Percentiles rank a stretch among this genome's conserved stretches.
Evolutionary conservation across 805 yeast species (phyloP).

Genomic region (Tetrapisispora fleetii): DNA sequence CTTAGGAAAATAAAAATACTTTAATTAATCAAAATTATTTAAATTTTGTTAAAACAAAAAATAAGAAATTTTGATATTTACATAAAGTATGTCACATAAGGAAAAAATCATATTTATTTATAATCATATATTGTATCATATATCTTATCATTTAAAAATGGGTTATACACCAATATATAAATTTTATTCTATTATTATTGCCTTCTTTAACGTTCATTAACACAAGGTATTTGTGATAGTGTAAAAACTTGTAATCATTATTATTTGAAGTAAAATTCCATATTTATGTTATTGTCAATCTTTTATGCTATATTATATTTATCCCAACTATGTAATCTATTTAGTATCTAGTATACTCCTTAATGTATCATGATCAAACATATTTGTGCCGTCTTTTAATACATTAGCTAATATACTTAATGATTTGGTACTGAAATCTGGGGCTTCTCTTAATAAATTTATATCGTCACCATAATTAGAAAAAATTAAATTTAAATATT

Average conservation of each 20-base stretch:
- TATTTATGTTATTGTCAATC: background rate
- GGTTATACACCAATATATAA: no score
- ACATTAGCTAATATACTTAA: slow-evolving; percentile 47
- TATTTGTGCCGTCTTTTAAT: slow-evolving; percentile 47
- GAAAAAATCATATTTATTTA: background rate
- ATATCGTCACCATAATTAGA: slow-evolving; percentile 51
- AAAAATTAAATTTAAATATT: slow-evolving; percentile 47
- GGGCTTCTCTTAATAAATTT: slow-evolving; percentile 48
- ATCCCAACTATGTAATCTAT: slow-evolving; percentile 3
- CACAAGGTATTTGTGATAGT: no score
- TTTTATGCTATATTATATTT: background rate
- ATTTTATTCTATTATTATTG: no score
- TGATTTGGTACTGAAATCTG: slow-evolving; percentile 53
- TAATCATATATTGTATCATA: background rate
- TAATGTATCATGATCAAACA: slow-evolving; percentile 47
- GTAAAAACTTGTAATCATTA: no score
- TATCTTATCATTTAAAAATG: no score
- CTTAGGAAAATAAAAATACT: no score
- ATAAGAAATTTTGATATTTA: no score
- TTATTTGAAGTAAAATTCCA: background rate
- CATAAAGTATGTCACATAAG: no score
- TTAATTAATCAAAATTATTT: no score
- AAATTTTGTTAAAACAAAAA: no score
- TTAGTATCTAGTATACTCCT: slow-evolving; percentile 25
- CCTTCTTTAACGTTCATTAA: no score